Percentiles rank a stretch among this genome's conserved stretches.
Conservation (phyloP, 805 yeast species). For the Sugiyamaella chiloensis region DNA sequence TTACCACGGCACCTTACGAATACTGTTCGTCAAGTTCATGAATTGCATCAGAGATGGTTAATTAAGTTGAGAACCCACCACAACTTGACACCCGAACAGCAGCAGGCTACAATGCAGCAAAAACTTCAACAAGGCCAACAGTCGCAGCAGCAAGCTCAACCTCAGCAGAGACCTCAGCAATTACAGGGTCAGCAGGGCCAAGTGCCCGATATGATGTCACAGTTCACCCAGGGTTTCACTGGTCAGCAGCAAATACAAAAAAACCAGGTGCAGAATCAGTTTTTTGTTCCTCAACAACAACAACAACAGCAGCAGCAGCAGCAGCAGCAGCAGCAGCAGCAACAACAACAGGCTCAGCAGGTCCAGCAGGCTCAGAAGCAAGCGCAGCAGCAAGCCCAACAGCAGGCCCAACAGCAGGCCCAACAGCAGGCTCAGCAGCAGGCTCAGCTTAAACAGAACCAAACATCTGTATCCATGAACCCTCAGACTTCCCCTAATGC, state of each 20-base stretch:
- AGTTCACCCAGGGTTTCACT: slow-evolving; percentile 19
- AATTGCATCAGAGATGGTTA: slow-evolving; percentile 33
- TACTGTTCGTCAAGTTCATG: slow-evolving; percentile 62
- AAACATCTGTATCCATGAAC: neutral
- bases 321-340: slow-evolving; percentile 14
- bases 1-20: slow-evolving; percentile 58
- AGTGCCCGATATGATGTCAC: slow-evolving; percentile 7
- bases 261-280: slow-evolving; percentile 22
- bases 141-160: slow-evolving; percentile 21
- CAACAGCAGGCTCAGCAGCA: too few species aligned
- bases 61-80: neutral
- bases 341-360: slow-evolving; percentile 18
- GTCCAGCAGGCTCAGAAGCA: slow-evolving; percentile 18
- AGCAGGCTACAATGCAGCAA: slow-evolving; percentile 2
- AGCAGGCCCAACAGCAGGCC: neutral
- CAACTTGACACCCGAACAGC: neutral
- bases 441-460: slow-evolving; percentile 23
- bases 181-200: slow-evolving; percentile 14
- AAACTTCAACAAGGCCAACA: slow-evolving; percentile 12
- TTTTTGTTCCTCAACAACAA: slow-evolving; percentile 15
- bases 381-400: slow-evolving; percentile 23
- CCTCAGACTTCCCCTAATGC: slow-evolving; percentile 7
- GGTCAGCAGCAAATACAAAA: slow-evolving; percentile 20
- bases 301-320: neutral
- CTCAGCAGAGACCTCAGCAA: slow-evolving; percentile 28